Conservation (phyloP, 371 early-diverging fungal species). For the Mucor velutinosus region DNA sequence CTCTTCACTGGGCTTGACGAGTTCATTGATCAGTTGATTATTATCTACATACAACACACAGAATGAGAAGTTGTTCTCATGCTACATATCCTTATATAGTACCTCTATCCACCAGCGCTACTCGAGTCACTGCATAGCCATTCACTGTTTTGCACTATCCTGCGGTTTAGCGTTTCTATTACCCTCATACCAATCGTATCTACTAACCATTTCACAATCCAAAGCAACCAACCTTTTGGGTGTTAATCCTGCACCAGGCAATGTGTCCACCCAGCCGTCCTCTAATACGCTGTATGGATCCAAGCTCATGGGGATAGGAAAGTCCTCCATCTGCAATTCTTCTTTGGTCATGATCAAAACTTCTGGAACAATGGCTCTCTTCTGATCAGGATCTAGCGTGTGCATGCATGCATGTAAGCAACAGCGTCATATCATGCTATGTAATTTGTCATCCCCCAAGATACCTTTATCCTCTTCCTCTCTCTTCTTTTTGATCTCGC, state of each 20-base stretch:
- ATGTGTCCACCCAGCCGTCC: constrained; percentile 51
- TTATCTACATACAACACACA: constrained; percentile 30
- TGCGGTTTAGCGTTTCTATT: background rate
- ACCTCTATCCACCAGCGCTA: constrained; percentile 61
- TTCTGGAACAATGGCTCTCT: constrained; percentile 21
- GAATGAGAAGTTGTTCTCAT: constrained; percentile 16
- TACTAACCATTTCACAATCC: constrained; percentile 79
- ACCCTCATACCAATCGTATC: background rate
- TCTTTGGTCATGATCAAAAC: constrained; percentile 35
- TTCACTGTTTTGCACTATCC: constrained; percentile 62
- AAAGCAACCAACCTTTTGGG: constrained; percentile 56
- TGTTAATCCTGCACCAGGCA: constrained; percentile 26
- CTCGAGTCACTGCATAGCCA: constrained; percentile 69
- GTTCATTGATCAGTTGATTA: constrained; percentile 58
- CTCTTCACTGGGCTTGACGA: constrained; percentile 63
- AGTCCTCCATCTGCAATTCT: constrained; percentile 42
- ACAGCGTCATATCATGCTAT: background rate
- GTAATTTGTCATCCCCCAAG: background rate
- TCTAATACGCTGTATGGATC: constrained; percentile 23
- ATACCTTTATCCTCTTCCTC: constrained; percentile 23
- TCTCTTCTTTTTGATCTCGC: constrained; percentile 26
- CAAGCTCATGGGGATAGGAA: constrained; percentile 48
- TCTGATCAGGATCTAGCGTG: constrained; percentile 13
- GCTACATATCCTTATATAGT: constrained; percentile 5
- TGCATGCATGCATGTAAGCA: background rate